phyloP scores from a whole-genome alignment of 2,329 filamentous ascomycete species.

The Penicillium glabrum region DNA sequence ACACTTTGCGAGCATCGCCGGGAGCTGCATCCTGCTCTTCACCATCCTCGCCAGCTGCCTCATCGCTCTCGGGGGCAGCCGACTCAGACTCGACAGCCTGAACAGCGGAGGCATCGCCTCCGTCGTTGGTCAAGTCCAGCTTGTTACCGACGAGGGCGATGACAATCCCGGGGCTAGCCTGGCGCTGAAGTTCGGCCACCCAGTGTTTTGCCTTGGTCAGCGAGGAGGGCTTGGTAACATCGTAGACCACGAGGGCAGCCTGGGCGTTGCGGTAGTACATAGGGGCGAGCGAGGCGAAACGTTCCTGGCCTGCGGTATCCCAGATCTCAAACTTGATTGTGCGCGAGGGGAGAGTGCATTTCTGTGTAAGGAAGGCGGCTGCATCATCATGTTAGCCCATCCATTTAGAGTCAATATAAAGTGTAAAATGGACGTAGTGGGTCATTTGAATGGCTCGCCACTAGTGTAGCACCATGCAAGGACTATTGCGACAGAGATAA shows the following conservation, averaged over 20 bases:
- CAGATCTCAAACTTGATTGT: constrained; percentile 84
- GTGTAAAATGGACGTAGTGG: not conserved
- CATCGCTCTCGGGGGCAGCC: constrained; percentile 32
- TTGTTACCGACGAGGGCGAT: constrained; percentile 98
- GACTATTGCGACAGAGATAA: not conserved
- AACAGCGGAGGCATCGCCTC: constrained; percentile 46
- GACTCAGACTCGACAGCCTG: constrained; percentile 36
- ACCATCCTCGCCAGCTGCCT: constrained; percentile 50
- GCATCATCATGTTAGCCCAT: constrained; percentile 17
- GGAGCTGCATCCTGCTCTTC: constrained; percentile 61
- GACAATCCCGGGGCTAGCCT: constrained; percentile 93
- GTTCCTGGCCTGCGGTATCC: constrained; percentile 97
- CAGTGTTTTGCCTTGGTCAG: constrained; percentile 97
- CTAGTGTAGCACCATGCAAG: not conserved
- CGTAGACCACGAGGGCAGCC: constrained; percentile 96
- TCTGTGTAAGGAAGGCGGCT: constrained; percentile 98
- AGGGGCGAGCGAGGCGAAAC: constrained; percentile 91
- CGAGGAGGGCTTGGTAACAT: constrained; percentile 93
- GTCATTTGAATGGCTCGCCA: not conserved
- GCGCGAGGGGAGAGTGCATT: constrained; percentile 90
- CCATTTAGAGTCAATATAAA: not conserved
- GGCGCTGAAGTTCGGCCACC: constrained; percentile 95
- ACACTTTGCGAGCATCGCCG: constrained; percentile 80
- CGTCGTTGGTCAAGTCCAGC: constrained; percentile 73
- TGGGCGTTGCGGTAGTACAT: constrained; percentile 99